These are phyloP conservation scores for Aureobasidium sp. DNA, from an alignment of 2,329 filamentous ascomycete species.

Conservation along the genomic window DNA sequence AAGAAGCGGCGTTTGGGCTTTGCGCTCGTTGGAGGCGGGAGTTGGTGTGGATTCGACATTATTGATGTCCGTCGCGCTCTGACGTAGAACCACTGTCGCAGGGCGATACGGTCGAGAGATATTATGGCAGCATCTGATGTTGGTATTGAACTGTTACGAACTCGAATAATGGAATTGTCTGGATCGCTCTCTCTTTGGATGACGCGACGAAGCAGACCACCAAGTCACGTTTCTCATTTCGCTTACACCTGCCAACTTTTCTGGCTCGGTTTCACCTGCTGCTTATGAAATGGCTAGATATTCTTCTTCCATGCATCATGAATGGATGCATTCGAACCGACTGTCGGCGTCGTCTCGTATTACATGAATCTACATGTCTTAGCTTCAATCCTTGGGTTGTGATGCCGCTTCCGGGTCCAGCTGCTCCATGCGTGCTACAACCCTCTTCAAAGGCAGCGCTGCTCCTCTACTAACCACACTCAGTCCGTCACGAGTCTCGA, in stretches of 20 bases:
- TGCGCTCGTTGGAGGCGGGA: constrained; percentile 60
- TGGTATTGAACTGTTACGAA: background rate
- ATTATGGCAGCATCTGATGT: background rate
- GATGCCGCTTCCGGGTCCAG: background rate
- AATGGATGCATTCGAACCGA: background rate
- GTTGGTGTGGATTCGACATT: background rate
- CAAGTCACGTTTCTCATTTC: constrained; percentile 15
- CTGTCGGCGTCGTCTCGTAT: background rate
- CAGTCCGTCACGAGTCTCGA: constrained; percentile 38
- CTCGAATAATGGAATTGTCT: background rate
- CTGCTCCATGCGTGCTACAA: constrained; percentile 12
- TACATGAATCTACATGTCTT: background rate
- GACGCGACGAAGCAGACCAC: constrained; percentile 2
- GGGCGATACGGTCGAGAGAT: background rate
- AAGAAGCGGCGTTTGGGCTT: constrained; percentile 92
- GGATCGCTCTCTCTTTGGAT: constrained; percentile 1
- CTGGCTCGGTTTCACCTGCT: background rate
- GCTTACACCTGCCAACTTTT: background rate
- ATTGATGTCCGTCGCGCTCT: background rate
- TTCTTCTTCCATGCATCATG: background rate
- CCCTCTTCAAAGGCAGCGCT: constrained; percentile 21
- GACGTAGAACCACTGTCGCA: background rate
- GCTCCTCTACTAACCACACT: constrained; percentile 43
- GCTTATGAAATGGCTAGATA: background rate
- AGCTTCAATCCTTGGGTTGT: background rate